A percentile compares a stretch with the other conserved stretches of the same genome.
Evolutionary conservation across 192 early-diverging fungal genomes (phyloP).

Genomic region (Cetraspora pellucida): DNA sequence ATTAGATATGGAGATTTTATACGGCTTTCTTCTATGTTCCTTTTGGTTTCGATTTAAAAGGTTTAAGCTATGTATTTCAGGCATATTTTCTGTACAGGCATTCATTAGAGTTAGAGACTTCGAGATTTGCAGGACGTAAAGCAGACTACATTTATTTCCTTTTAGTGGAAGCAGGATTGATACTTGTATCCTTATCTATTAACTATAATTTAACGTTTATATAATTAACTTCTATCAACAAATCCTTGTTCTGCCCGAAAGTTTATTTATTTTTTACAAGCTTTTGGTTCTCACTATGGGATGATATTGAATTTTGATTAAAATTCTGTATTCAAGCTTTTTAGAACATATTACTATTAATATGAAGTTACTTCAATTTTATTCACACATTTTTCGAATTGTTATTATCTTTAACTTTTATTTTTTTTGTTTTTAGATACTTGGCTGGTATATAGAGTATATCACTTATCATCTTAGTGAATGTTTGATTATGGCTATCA

Average conservation of each 20-base stretch:
- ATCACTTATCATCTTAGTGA: slow-evolving; percentile 42
- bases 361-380: too few relatives aligned
- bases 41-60: too few relatives aligned
- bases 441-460: slow-evolving; percentile 9
- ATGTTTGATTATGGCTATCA: slow-evolving; percentile 58
- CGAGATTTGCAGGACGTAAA: slow-evolving; percentile 62
- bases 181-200: slow-evolving; percentile 41
- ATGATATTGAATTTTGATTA: too few relatives aligned
- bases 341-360: too few relatives aligned
- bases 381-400: not conserved
- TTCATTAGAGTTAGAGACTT: slow-evolving; percentile 70
- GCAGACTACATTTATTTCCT: slow-evolving; percentile 85
- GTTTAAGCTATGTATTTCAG: slow-evolving; percentile 63
- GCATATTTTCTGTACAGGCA: slow-evolving; percentile 77
- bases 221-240: not conserved
- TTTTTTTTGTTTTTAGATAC: not conserved
- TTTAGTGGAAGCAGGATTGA: slow-evolving; percentile 45
- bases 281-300: too few relatives aligned
- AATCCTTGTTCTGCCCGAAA: not conserved
- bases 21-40: slow-evolving; percentile 65
- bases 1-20: slow-evolving; percentile 73
- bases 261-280: too few relatives aligned
- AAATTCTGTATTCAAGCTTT: too few relatives aligned
- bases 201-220: not conserved
- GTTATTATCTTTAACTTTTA: not conserved